Percentiles rank a stretch among this genome's conserved stretches.
Evolutionary conservation across 2,329 filamentous ascomycete genomes (phyloP).

Genomic region (Periconia digitata): DNA sequence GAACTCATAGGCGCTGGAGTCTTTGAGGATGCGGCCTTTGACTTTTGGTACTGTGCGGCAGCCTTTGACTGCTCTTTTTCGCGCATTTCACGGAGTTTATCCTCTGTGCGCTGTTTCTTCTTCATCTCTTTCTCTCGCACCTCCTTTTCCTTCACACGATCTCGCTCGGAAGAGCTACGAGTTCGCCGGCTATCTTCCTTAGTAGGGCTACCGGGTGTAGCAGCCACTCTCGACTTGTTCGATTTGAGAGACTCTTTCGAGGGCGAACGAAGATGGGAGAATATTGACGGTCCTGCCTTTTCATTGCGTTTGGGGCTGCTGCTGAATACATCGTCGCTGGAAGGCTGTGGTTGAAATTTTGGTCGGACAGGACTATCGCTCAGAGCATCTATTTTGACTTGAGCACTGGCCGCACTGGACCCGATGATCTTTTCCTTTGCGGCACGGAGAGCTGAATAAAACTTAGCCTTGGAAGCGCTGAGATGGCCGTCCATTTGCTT

Average conservation of each 20-base stretch:
- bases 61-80: conserved; percentile 72
- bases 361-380: conserved; percentile 36
- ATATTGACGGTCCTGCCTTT: conserved; percentile 30
- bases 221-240: conserved; percentile 26
- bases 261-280: conserved; percentile 38
- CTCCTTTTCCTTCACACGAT: conserved; percentile 61
- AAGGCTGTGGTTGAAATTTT: conserved; percentile 23
- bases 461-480: conserved; percentile 88
- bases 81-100: conserved; percentile 68
- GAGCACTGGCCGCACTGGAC: conserved; percentile 61
- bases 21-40: conserved; percentile 48
- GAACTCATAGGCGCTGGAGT: conserved; percentile 48
- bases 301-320: conserved; percentile 40
- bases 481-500: conserved; percentile 73
- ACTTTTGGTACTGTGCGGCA: conserved; percentile 46
- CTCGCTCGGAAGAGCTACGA: conserved; percentile 61
- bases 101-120: conserved; percentile 62
- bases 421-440: conserved; percentile 85
- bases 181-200: conserved; percentile 51
- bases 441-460: conserved; percentile 87
- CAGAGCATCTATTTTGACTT: conserved; percentile 59
- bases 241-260: conserved; percentile 40
- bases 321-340: conserved; percentile 36
- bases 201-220: conserved; percentile 30
- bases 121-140: conserved; percentile 62